A percentile compares a stretch with the other conserved stretches of the same genome.
These are phyloP conservation scores for Atkinsonella hypoxylon DNA, from an alignment of 2,329 filamentous ascomycete species.

Conservation along the genomic window DNA sequence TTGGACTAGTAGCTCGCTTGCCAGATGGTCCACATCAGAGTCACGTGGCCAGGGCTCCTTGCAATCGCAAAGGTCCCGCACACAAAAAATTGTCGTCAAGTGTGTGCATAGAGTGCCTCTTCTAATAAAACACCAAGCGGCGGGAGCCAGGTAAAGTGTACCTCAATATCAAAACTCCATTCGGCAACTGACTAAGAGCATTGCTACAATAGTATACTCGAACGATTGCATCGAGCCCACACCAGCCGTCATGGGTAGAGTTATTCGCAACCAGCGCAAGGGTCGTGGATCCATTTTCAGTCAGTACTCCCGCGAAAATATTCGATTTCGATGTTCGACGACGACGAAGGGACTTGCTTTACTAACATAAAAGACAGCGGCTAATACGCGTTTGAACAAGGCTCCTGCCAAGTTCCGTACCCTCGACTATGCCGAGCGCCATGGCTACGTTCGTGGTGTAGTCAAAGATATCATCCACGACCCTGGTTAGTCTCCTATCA, in stretches of 20 bases:
- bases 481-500: constrained; percentile 45
- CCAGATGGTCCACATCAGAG: neutral
- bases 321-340: constrained; percentile 12
- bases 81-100: constrained; percentile 26
- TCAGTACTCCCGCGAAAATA: constrained; percentile 23
- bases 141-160: constrained; percentile 26
- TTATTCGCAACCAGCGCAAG: constrained; percentile 56
- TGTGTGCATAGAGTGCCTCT: constrained; percentile 15
- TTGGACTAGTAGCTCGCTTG: constrained; percentile 7
- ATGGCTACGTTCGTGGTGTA: constrained; percentile 94
- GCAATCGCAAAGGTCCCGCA: constrained; percentile 15
- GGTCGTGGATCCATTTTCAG: constrained; percentile 48
- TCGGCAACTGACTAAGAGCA: constrained; percentile 7
- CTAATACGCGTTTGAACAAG: constrained; percentile 89
- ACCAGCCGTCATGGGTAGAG: constrained; percentile 40
- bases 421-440: constrained; percentile 92
- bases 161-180: constrained; percentile 13
- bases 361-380: constrained; percentile 39
- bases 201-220: constrained; percentile 17
- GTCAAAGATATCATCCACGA: constrained; percentile 99
- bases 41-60: constrained; percentile 28
- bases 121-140: constrained; percentile 28
- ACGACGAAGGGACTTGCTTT: constrained; percentile 12
- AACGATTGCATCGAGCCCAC: constrained; percentile 22
- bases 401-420: constrained; percentile 74